Evolutionary conservation across 257 asterid species (phyloP).

Genomic region (Craterostigma plantagineum): DNA sequence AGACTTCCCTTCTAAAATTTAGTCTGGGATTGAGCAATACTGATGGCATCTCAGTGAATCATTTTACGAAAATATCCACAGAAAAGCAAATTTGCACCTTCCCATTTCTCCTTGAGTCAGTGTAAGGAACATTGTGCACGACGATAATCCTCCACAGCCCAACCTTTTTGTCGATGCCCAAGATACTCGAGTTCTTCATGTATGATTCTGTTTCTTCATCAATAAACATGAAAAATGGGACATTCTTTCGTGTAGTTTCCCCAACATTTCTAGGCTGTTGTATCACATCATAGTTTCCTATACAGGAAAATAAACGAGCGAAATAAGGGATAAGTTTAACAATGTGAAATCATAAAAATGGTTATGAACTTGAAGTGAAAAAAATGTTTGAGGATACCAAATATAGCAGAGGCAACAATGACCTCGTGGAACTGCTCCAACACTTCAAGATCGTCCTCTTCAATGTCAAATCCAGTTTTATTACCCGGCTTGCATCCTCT

Average conservation of each 20-base stretch:
- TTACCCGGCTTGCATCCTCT: slow-evolving; percentile 70
- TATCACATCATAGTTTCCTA: slow-evolving; percentile 83
- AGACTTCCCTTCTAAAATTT: no score
- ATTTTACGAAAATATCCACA: background rate
- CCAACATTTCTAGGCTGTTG: slow-evolving; percentile 76
- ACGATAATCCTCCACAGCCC: slow-evolving; percentile 78
- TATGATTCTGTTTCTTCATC: slow-evolving; percentile 55
- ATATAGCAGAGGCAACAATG: slow-evolving; percentile 84
- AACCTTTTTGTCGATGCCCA: slow-evolving; percentile 44
- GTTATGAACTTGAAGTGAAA: no score
- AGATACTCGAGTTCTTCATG: slow-evolving; percentile 39
- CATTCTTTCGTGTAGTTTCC: slow-evolving; percentile 42
- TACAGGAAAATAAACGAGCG: slow-evolving; percentile 12
- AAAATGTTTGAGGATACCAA: slow-evolving; percentile 30
- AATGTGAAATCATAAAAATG: no score
- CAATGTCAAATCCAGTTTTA: slow-evolving; percentile 69
- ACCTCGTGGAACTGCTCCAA: slow-evolving; percentile 74
- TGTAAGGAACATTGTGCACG: slow-evolving; percentile 64
- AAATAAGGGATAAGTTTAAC: slow-evolving; percentile 2
- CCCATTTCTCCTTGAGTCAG: slow-evolving; percentile 87
- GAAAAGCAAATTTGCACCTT: slow-evolving; percentile 39
- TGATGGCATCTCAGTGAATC: background rate
- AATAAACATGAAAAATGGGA: slow-evolving; percentile 75
- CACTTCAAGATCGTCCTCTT: slow-evolving; percentile 59
- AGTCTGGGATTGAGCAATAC: no score